phyloP scores from a whole-genome alignment of 2,329 filamentous ascomycete genomes.

The Orbilia blumenaviensis region DNA sequence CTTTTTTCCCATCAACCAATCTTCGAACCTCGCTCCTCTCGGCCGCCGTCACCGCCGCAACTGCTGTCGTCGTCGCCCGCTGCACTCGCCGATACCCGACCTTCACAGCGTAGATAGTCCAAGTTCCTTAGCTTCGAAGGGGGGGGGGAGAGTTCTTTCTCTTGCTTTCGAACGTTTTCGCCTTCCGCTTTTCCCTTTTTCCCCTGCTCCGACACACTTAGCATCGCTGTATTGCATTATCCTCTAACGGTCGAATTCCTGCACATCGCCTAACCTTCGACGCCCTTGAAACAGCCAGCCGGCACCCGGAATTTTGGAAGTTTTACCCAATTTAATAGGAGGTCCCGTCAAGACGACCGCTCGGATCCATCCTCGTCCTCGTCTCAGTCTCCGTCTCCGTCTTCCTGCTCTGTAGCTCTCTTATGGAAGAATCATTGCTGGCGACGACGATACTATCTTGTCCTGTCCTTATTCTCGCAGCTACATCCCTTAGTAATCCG shows the following conservation, averaged over 20 bases:
- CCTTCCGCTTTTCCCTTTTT: not conserved
- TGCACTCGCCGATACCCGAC: not conserved
- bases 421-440: slow-evolving; percentile 41
- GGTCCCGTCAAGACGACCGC: not conserved
- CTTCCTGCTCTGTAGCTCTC: slow-evolving; percentile 17
- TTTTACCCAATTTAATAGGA: not conserved
- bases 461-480: slow-evolving; percentile 9
- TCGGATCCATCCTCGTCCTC: not conserved
- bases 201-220: not conserved
- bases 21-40: not conserved
- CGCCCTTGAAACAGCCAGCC: slow-evolving; percentile 24
- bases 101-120: not conserved
- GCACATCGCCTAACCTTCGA: slow-evolving; percentile 6
- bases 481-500: slow-evolving; percentile 6
- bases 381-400: no score
- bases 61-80: not conserved
- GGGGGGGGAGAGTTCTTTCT: no score
- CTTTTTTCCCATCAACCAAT: not conserved
- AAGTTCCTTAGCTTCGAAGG: no score
- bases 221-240: not conserved
- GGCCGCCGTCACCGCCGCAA: not conserved
- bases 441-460: slow-evolving; percentile 7
- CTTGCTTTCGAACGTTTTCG: no score
- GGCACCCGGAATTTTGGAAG: not conserved
- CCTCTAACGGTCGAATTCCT: not conserved